Percentiles rank a stretch among this genome's conserved stretches.
phyloP scores from a whole-genome alignment of 1,139 yeast genomes.

The Suhomyces coccinellae region DNA sequence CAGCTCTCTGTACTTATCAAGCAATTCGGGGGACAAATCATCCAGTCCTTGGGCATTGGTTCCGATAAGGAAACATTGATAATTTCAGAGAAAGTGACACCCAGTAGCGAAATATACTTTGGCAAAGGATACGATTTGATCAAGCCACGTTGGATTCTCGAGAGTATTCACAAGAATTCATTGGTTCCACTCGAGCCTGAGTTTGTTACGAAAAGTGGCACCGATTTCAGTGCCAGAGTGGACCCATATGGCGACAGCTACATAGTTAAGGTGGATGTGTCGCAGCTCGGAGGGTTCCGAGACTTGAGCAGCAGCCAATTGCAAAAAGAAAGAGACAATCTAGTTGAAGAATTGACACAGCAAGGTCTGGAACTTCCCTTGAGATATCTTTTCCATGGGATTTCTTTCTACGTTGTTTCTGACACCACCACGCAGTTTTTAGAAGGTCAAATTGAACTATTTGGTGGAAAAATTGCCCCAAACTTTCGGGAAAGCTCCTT shows the following conservation, averaged over 20 bases:
- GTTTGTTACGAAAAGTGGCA: slow-evolving; percentile 43
- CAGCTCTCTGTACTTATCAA: slow-evolving; percentile 43
- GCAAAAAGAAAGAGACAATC: slow-evolving; percentile 10
- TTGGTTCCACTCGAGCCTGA: slow-evolving; percentile 60
- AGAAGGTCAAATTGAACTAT: slow-evolving; percentile 28
- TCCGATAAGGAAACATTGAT: slow-evolving; percentile 13
- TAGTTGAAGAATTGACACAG: slow-evolving; percentile 12
- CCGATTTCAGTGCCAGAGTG: slow-evolving; percentile 22
- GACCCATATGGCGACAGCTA: slow-evolving; percentile 62
- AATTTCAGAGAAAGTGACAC: slow-evolving; percentile 22
- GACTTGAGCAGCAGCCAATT: slow-evolving; percentile 14
- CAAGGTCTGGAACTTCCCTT: slow-evolving; percentile 20
- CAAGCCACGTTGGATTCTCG: slow-evolving; percentile 70
- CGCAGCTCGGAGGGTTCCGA: slow-evolving; percentile 2
- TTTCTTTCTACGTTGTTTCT: slow-evolving; percentile 27
- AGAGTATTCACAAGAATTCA: slow-evolving; percentile 49
- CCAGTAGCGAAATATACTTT: slow-evolving; percentile 32
- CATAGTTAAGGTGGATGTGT: slow-evolving; percentile 22
- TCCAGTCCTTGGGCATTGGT: slow-evolving; percentile 14
- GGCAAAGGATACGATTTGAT: slow-evolving; percentile 58
- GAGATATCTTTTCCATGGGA: slow-evolving; percentile 22
- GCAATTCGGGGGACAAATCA: slow-evolving; percentile 52
- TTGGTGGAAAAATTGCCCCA: slow-evolving; percentile 31
- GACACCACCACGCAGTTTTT: slow-evolving; percentile 10
- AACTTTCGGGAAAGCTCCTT: slow-evolving; percentile 24